Conservation (phyloP, 1,284 basidiomycete genomes). For the Lentinula novae-zelandiae region DNA sequence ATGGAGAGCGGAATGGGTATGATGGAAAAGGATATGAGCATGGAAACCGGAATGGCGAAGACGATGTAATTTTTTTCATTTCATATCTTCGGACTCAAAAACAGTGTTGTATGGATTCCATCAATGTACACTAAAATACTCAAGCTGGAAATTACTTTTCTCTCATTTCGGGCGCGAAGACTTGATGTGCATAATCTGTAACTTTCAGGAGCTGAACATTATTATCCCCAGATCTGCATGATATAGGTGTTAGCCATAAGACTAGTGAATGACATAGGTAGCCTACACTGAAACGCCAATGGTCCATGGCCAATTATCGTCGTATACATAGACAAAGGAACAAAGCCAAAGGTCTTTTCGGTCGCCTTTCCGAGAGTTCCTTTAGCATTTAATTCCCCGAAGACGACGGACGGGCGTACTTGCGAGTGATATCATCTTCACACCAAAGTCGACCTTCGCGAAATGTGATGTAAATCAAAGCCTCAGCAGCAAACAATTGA, state of each 20-base stretch:
- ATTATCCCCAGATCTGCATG: not conserved
- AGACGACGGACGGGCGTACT: not conserved
- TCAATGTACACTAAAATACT: not conserved
- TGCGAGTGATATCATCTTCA: not conserved
- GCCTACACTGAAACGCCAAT: not conserved
- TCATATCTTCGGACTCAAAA: not conserved
- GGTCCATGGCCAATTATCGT: not conserved
- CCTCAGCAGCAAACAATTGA: not conserved
- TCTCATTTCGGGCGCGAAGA: not conserved
- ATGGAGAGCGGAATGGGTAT: not conserved
- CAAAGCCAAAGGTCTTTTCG: not conserved
- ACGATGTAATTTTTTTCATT: not conserved
- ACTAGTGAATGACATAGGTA: not conserved
- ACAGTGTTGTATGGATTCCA: not conserved
- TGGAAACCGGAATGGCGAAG: not conserved
- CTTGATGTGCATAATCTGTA: not conserved
- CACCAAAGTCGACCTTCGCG: not conserved
- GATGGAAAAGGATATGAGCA: not conserved
- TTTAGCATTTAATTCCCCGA: not conserved
- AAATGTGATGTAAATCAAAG: not conserved
- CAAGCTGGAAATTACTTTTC: not conserved
- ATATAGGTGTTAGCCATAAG: not conserved
- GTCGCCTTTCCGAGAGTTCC: not conserved
- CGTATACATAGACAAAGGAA: not conserved
- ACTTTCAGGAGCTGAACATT: not conserved